phyloP scores from a whole-genome alignment of 2,329 filamentous ascomycete genomes.

The Albifimbria verrucaria region DNA sequence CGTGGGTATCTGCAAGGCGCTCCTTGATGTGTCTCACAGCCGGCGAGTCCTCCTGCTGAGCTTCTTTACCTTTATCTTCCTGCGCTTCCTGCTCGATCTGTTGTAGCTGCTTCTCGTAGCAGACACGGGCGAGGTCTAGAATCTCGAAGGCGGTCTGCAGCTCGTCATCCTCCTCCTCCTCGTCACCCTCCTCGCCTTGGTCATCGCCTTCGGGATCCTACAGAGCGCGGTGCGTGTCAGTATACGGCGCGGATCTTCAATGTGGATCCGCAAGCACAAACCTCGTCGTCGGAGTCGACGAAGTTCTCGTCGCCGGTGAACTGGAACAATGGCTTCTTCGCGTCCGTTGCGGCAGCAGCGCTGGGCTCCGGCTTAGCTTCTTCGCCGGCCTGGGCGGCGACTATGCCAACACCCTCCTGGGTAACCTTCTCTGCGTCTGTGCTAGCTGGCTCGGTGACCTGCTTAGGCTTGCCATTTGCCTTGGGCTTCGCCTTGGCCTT shows the following conservation, averaged over 20 bases:
- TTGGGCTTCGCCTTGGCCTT: conserved; percentile 37
- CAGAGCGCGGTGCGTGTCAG: background rate
- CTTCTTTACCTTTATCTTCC: conserved; percentile 41
- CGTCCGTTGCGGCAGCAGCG: conserved; percentile 21
- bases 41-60: conserved; percentile 35
- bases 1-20: conserved; percentile 86
- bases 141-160: conserved; percentile 79
- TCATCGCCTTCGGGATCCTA: conserved; percentile 10
- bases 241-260: conserved; percentile 13
- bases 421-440: conserved; percentile 38
- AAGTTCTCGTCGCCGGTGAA: conserved; percentile 95
- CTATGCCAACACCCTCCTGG: conserved; percentile 43
- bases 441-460: conserved; percentile 32
- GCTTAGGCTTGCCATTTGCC: conserved; percentile 24
- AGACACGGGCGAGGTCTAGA: conserved; percentile 72
- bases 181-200: conserved; percentile 37
- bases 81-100: conserved; percentile 30
- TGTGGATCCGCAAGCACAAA: conserved; percentile 2
- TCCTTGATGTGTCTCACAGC: conserved; percentile 66
- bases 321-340: conserved; percentile 79
- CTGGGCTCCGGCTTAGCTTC: conserved; percentile 34
- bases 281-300: conserved; percentile 69
- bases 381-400: conserved; percentile 41
- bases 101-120: conserved; percentile 56
- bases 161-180: conserved; percentile 66